These are phyloP conservation scores for Xylariaceae sp. DNA, from an alignment of 2,329 filamentous ascomycete species.

Conservation along the genomic window DNA sequence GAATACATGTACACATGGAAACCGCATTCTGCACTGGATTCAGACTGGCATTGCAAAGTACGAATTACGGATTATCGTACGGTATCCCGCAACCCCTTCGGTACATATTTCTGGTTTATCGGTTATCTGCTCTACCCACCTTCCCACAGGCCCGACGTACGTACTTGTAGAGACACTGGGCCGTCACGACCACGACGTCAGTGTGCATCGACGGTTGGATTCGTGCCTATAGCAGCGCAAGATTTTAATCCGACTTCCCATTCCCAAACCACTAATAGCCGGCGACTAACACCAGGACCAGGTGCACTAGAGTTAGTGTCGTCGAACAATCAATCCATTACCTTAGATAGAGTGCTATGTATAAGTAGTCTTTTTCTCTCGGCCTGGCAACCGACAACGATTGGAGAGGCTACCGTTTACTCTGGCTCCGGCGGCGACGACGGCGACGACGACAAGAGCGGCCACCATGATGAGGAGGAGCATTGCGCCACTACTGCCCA, in stretches of 20 bases:
- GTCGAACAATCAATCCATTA: neutral
- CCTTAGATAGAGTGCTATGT: neutral
- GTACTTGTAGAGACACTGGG: neutral
- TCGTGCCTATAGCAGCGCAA: neutral
- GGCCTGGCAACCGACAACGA: neutral
- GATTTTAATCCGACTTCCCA: neutral
- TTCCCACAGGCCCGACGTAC: no score
- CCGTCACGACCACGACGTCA: neutral
- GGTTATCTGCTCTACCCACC: no score
- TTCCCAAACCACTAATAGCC: neutral
- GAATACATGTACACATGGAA: neutral
- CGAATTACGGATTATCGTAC: no score
- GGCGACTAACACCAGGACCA: neutral
- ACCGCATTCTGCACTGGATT: no score
- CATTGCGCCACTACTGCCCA: slow-evolving; percentile 6
- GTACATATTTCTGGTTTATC: no score
- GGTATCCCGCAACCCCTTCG: no score
- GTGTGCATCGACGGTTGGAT: neutral
- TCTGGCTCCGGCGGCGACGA: neutral
- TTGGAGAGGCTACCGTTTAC: neutral
- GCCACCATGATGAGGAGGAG: slow-evolving; percentile 16
- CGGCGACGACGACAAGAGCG: slow-evolving; percentile 1
- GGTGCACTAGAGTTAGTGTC: neutral
- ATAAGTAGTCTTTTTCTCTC: neutral
- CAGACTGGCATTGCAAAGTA: no score